Base-by-base conservation (phyloP, 495 filamentous ascomycete genomes). In the Penicillium bovifimosum region DNA sequence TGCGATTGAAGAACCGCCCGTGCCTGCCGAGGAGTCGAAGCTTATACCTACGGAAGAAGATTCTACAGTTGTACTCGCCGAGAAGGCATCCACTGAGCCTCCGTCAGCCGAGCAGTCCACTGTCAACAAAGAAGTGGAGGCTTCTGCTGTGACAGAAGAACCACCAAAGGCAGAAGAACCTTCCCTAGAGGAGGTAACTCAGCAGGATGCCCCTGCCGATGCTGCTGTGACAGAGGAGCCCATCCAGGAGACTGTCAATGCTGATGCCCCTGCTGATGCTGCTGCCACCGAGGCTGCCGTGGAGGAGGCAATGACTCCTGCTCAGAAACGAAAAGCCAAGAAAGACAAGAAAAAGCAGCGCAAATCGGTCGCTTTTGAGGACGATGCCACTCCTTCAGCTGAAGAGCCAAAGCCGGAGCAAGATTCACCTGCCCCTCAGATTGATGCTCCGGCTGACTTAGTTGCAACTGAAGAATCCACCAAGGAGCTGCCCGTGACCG, bases 281-380 rank as follows among this genome's bases (percentile, higher is more conserved):
- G 28, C 16, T 28, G 38, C 31, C 20, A 10, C 39, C 6, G 48
- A 51, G n/a, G 7, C 27, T 14, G 38, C 11, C n/a, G 26, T 3
- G 18, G 49, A 41, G 69, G 69, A 52, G 66, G 70, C 46, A 71
- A 71, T 50, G 47, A 50, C 47, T 1, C 27, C 47, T 9, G 36
- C 47, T 6, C 36, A 50, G 16, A 50, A 41, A 14, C 27, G 17
- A 5, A 50, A 50, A 17, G 47, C 47, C 6, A 50, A 50, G 17
- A 50, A 50, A 57, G 58, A 57, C 24, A 63, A 60, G 53, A 63
- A 64, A 39, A 66, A 72, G 53, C 26, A 41, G 16, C 61, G 53
- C 51, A 56, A 69, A 44, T 66, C 65, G 32, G 55, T 60, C 20
- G 44, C 62, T 28, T 59, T 50, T 10, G 43, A 47, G 2, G 41